These are phyloP conservation scores for Auricularia sp. DNA, from an alignment of 768 basidiomycete species.

Conservation along the genomic window DNA sequence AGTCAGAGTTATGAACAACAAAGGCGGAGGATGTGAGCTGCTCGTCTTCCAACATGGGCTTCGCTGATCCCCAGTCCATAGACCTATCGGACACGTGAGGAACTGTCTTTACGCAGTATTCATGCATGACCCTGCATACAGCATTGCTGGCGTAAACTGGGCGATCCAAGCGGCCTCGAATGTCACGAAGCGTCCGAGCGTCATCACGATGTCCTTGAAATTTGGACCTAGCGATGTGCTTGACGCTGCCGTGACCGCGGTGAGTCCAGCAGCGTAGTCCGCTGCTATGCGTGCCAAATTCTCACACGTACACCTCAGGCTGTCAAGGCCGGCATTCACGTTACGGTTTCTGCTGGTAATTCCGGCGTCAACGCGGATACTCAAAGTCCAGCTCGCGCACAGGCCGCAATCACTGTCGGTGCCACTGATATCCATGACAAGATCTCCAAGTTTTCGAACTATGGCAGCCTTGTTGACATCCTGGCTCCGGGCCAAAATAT, in stretches of 20 bases:
- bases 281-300: no score
- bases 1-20: constrained; percentile 13
- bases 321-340: constrained; percentile 8
- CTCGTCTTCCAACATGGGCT: not conserved
- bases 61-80: constrained; percentile 16
- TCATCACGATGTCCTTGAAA: constrained; percentile 10
- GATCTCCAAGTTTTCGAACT: constrained; percentile 11
- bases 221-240: constrained; percentile 3
- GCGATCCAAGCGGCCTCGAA: constrained; percentile 2
- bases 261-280: constrained; percentile 10
- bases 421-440: constrained; percentile 9
- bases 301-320: not conserved
- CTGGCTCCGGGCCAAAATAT: constrained; percentile 11
- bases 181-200: not conserved
- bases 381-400: constrained; percentile 8
- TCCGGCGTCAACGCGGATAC: constrained; percentile 4
- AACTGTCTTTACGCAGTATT: constrained; percentile 23
- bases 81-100: not conserved
- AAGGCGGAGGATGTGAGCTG: constrained; percentile 5
- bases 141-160: constrained; percentile 8
- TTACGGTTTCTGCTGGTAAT: constrained; percentile 13
- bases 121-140: constrained; percentile 3
- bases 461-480: constrained; percentile 11
- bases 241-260: constrained; percentile 6
- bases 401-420: constrained; percentile 10